A percentile compares a stretch with the other conserved stretches of the same genome.
Evolutionary conservation across 345 rosid species (phyloP).

Genomic region (Syzygium jambos): DNA sequence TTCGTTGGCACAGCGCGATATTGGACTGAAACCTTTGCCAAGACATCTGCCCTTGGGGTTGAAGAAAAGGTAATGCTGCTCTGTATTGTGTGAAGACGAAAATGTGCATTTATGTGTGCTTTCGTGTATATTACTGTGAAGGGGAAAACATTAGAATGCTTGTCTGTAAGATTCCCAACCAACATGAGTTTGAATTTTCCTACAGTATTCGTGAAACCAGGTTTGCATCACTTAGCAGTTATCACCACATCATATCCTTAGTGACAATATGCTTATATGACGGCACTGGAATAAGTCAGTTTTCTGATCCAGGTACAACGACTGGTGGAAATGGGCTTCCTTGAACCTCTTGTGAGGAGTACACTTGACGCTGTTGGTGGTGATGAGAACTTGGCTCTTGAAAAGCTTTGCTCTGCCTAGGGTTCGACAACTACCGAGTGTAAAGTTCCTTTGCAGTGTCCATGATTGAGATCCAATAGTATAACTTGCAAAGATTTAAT

Average conservation of each 20-base stretch:
- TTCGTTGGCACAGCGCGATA: constrained; percentile 88
- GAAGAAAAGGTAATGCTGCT: constrained; percentile 71
- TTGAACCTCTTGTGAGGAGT: constrained; percentile 67
- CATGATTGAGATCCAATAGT: neutral
- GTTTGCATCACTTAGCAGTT: neutral
- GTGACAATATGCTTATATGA: neutral
- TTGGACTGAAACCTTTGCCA: constrained; percentile 97
- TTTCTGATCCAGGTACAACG: constrained; percentile 51
- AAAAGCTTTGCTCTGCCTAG: constrained; percentile 73
- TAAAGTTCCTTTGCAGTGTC: neutral
- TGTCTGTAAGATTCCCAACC: neutral
- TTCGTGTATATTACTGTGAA: neutral
- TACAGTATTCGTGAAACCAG: neutral
- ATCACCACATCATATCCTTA: neutral
- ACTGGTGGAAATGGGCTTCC: constrained; percentile 96
- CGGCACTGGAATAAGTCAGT: neutral
- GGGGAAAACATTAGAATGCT: neutral
- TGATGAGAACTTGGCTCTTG: constrained; percentile 97
- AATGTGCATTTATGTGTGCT: neutral
- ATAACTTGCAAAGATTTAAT: neutral
- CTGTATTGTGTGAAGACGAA: neutral
- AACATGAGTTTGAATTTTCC: neutral
- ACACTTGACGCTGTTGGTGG: constrained; percentile 75
- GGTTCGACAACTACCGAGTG: neutral
- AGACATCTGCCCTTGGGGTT: constrained; percentile 58